Evolutionary conservation across 192 early-diverging fungal genomes (phyloP), one percentile per base, ranked within the genome.

Genomic region (Gaertneriomyces sp.): DNA sequence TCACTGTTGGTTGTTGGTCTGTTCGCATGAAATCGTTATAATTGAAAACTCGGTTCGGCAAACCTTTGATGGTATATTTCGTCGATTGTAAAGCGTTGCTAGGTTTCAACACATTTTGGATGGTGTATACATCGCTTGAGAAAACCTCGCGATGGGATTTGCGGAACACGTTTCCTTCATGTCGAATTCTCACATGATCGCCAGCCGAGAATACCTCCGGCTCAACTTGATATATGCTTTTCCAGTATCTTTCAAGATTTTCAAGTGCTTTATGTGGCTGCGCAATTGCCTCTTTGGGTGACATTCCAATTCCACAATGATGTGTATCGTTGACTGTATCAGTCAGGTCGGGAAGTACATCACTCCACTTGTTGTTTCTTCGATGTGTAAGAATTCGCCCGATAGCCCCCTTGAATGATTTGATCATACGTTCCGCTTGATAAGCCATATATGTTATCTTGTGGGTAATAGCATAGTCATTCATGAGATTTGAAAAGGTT

Each of bases 261-360:
- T 53, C 44, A 41, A 53, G 43, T 1, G 63, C 63, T 7, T 25
- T 16, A 7, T 16, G 20, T 64, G 63, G 50, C 10, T 64, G 9
- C 38, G 56, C 39, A 39, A 64, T 25, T 20, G 52, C 63, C 16
- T 64, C 63, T 12, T 58, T 41, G 0, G 63, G 50, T 16, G 63
- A 64, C 52, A 64, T 64, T 64, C 55, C 33, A 7, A 64, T 12
- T 1, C 63, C 63, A 40, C 63, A 51, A 41, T 64, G 63, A 12
- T 56, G 52, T 9, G 52, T 16, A 54, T 64, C 12, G 41, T 64
- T 64, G 12, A 64, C 9, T 38, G 43, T 64, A 9, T 55, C 38
- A 0, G 38, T 42, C 7, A 64, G 49, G 25, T 41, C 40, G 9
- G 40, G 33, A 16, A 64, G 33, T 12, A 64, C 52, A 38, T 16